Evolutionary conservation across 108 stramenopile species (phyloP).

Genomic region (Fragilaria crotonensis): DNA sequence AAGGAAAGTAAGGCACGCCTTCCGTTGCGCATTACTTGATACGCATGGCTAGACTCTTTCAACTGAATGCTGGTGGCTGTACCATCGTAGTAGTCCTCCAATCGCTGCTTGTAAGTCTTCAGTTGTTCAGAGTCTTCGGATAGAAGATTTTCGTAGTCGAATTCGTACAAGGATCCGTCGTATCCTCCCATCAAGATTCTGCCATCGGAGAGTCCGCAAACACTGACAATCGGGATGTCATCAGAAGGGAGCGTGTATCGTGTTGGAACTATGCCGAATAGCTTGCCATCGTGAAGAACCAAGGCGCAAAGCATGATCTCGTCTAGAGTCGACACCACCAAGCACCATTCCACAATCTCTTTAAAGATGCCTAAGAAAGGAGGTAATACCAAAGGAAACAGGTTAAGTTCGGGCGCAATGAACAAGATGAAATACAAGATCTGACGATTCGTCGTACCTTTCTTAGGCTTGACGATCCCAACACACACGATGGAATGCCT

Average conservation of each 20-base stretch:
- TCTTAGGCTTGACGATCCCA: slow-evolving; percentile 79
- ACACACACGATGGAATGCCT: slow-evolving; percentile 78
- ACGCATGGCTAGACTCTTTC: not conserved
- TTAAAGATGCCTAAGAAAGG: slow-evolving; percentile 66
- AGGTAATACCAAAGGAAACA: not conserved
- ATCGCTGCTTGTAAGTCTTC: slow-evolving; percentile 13
- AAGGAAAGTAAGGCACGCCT: slow-evolving; percentile 45
- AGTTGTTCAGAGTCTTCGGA: slow-evolving; percentile 9
- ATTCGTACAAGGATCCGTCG: slow-evolving; percentile 92
- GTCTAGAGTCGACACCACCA: slow-evolving; percentile 88
- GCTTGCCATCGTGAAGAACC: slow-evolving; percentile 23
- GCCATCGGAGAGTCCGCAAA: slow-evolving; percentile 68
- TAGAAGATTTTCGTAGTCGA: slow-evolving; percentile 63
- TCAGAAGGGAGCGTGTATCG: slow-evolving; percentile 83
- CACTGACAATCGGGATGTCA: slow-evolving; percentile 70
- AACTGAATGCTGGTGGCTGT: not conserved
- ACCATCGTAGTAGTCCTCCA: slow-evolving; percentile 49
- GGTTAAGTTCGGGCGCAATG: too few species aligned
- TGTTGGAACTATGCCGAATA: slow-evolving; percentile 57
- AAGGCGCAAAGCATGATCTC: slow-evolving; percentile 84
- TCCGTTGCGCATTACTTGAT: slow-evolving; percentile 26
- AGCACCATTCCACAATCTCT: slow-evolving; percentile 76
- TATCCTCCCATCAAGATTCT: slow-evolving; percentile 92
- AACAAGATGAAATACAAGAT: not conserved
- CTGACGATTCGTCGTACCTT: slow-evolving; percentile 20